These are phyloP conservation scores for Schwanniomyces sp. DNA, from an alignment of 805 yeast genomes.

Conservation along the genomic window DNA sequence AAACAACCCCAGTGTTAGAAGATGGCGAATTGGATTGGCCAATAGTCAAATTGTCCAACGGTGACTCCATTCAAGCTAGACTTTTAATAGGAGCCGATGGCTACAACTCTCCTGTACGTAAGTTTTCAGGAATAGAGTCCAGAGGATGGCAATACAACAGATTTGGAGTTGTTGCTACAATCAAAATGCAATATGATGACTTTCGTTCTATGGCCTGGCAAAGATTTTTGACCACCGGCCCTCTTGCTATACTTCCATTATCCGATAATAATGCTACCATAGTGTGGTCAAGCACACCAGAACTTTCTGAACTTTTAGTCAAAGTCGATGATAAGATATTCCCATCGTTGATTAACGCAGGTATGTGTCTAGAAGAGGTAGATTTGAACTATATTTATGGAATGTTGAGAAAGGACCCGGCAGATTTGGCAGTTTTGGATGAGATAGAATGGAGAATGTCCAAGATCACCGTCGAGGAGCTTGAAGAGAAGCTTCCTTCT, in stretches of 20 bases:
- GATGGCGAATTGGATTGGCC: constrained; percentile 66
- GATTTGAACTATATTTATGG: constrained; percentile 74
- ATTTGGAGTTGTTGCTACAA: constrained; percentile 91
- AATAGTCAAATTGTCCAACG: constrained; percentile 62
- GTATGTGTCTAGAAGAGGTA: constrained; percentile 70
- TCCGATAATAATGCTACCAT: constrained; percentile 85
- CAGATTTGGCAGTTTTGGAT: constrained; percentile 50
- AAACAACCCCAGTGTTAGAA: constrained; percentile 15
- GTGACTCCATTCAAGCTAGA: constrained; percentile 62
- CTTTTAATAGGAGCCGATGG: constrained; percentile 96
- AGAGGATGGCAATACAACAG: constrained; percentile 91
- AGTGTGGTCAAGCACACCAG: constrained; percentile 90
- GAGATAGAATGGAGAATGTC: constrained; percentile 75
- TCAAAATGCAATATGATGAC: constrained; percentile 72
- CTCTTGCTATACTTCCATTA: constrained; percentile 86
- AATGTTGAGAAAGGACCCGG: constrained; percentile 33
- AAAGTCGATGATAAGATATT: constrained; percentile 62
- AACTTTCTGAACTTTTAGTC: constrained; percentile 62
- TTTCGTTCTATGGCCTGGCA: constrained; percentile 85
- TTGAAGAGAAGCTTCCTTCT: constrained; percentile 67
- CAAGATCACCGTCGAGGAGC: constrained; percentile 37
- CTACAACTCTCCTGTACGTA: constrained; percentile 87
- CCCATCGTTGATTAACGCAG: constrained; percentile 77
- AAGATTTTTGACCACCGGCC: constrained; percentile 87
- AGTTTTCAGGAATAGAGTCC: constrained; percentile 75